Conservation (phyloP, 768 basidiomycete species). For the Boletus tomentosulus region DNA sequence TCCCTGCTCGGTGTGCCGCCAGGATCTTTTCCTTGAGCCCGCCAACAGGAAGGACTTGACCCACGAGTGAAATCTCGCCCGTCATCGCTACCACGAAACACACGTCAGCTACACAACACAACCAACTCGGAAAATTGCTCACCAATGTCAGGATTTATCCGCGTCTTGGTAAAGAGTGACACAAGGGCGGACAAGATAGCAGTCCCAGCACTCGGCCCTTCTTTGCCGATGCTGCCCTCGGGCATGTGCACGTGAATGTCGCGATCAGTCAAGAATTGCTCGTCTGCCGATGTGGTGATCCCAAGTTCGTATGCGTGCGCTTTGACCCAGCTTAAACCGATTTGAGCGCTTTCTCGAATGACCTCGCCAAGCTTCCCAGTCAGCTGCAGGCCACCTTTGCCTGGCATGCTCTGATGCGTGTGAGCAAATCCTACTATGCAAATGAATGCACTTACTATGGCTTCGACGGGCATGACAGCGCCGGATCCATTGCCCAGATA, state of each 20-base stretch:
- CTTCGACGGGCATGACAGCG: conserved; percentile 96
- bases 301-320: conserved; percentile 85
- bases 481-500: conserved; percentile 96
- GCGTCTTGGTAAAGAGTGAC: conserved; percentile 82
- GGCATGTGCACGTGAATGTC: conserved; percentile 98
- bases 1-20: conserved; percentile 94
- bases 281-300: conserved; percentile 65
- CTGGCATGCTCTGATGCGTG: conserved; percentile 78
- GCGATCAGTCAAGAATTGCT: conserved; percentile 77
- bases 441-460: conserved; percentile 54
- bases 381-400: conserved; percentile 85
- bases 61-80: conserved; percentile 94
- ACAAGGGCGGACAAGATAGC: conserved; percentile 91
- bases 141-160: conserved; percentile 87
- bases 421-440: background rate
- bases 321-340: conserved; percentile 91
- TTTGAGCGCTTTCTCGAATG: conserved; percentile 94
- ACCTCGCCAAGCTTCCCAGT: conserved; percentile 99
- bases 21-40: conserved; percentile 96
- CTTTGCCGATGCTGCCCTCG: conserved; percentile 88
- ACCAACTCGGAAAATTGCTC: conserved; percentile 22
- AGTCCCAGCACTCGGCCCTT: conserved; percentile 95
- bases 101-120: background rate
- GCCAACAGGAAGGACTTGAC: conserved; percentile 94
- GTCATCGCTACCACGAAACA: conserved; percentile 73